Evolutionary conservation across 192 early-diverging fungal species (phyloP).

Genomic region (Rhizophagus sp.): DNA sequence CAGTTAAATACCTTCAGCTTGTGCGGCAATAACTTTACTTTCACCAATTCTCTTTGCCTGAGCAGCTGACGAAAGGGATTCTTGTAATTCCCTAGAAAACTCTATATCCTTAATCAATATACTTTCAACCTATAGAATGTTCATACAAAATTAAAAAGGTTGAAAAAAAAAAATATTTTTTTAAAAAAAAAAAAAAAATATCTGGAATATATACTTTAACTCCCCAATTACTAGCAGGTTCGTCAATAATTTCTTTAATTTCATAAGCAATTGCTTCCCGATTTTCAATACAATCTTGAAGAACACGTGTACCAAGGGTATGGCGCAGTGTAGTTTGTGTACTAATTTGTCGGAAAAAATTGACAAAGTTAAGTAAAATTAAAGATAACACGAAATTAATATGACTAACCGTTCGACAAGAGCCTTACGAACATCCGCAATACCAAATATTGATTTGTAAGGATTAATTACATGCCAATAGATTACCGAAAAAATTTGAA

Average conservation of each 20-base stretch:
- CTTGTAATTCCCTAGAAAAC: constrained; percentile 75
- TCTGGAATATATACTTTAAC: constrained; percentile 56
- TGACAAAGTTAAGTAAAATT: neutral
- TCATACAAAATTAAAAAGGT: no score
- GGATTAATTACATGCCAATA: constrained; percentile 85
- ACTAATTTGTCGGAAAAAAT: constrained; percentile 29
- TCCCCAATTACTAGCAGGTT: constrained; percentile 76
- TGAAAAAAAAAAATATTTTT: neutral
- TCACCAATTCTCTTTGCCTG: constrained; percentile 89
- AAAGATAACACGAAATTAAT: neutral
- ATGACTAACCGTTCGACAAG: constrained; percentile 69
- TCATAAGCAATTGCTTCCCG: constrained; percentile 83
- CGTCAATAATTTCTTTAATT: constrained; percentile 81
- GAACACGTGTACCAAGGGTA: constrained; percentile 75
- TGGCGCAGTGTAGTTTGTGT: constrained; percentile 90
- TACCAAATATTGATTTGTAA: constrained; percentile 77
- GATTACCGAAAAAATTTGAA: constrained; percentile 82
- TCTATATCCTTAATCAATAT: constrained; percentile 88
- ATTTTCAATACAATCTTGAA: constrained; percentile 91
- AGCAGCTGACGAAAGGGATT: constrained; percentile 83
- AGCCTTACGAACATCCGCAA: constrained; percentile 78
- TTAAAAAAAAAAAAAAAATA: neutral
- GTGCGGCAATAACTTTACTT: constrained; percentile 87
- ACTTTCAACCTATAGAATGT: constrained; percentile 50
- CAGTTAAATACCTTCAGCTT: constrained; percentile 56